Conservation (phyloP, 192 early-diverging fungal genomes). For the Pecoramyces ruminantium region DNA sequence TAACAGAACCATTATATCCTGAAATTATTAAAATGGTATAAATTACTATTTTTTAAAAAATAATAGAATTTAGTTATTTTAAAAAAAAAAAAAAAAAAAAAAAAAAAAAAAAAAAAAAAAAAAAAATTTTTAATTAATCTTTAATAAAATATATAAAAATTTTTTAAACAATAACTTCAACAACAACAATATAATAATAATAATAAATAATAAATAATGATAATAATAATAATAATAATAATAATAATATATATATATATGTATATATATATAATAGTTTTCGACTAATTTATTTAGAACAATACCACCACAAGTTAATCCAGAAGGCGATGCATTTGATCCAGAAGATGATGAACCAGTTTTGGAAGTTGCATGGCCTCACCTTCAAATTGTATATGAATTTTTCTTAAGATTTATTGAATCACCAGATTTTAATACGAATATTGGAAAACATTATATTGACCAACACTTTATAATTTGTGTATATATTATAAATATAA, state of each 20-base stretch:
- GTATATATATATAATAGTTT: conserved; percentile 31
- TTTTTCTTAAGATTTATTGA: conserved; percentile 97
- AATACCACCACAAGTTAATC: conserved; percentile 88
- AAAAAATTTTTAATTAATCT: too few species aligned
- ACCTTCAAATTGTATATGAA: conserved; percentile 94
- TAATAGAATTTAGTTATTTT: too few species aligned
- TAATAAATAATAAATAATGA: too few species aligned
- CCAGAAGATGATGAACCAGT: conserved; percentile 99
- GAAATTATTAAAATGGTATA: conserved; percentile 87
- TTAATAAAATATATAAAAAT: too few species aligned
- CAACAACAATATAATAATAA: too few species aligned
- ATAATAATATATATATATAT: too few species aligned
- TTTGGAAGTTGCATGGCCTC: conserved; percentile 92
- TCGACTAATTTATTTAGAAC: conserved; percentile 89
- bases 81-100: too few species aligned
- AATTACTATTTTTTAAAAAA: background rate
- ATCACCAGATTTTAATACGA: conserved; percentile 93
- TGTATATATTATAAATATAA: too few species aligned
- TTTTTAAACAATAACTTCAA: too few species aligned
- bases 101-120: too few species aligned
- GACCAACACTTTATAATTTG: conserved; percentile 87
- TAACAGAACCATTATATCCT: conserved; percentile 79
- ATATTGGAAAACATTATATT: conserved; percentile 88
- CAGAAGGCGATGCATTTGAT: conserved; percentile 89
- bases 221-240: too few species aligned